Conservation (phyloP, 345 rosid genomes). For the Euphorbia pulcherrima region DNA sequence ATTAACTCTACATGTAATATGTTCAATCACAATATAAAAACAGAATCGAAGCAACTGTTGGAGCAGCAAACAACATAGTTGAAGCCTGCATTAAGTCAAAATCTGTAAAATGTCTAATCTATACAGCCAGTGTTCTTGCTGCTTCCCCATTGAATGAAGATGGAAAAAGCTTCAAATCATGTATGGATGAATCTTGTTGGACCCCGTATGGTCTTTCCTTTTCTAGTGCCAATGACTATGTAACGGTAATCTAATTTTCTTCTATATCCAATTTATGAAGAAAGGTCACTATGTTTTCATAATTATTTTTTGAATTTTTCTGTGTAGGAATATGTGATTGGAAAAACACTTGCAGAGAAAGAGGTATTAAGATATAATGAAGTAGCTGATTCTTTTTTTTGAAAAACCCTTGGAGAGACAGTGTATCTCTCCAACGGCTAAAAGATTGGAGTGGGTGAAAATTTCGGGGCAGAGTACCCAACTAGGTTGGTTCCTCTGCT, state of each 20-base stretch:
- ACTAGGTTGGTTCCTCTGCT: no score
- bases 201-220: slow-evolving; percentile 20
- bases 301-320: background rate
- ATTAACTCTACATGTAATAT: no score
- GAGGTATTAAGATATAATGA: slow-evolving; percentile 28
- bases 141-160: slow-evolving; percentile 23
- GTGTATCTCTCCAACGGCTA: no score
- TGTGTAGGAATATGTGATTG: slow-evolving; percentile 28
- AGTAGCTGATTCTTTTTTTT: background rate
- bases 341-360: slow-evolving; percentile 38
- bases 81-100: slow-evolving; percentile 19
- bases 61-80: slow-evolving; percentile 14
- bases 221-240: slow-evolving; percentile 4
- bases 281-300: no score
- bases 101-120: slow-evolving; percentile 31
- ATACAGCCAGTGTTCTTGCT: slow-evolving; percentile 26
- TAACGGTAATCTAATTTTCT: background rate
- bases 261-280: no score
- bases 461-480: no score
- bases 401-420: no score
- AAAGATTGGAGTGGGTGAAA: no score
- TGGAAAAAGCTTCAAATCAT: slow-evolving; percentile 12
- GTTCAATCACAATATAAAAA: slow-evolving; percentile 18
- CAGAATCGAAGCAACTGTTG: slow-evolving; percentile 21
- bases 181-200: slow-evolving; percentile 32